phyloP scores from a whole-genome alignment of 225 moss, liverwort and hornwort genomes.

The Straminergon stramineum region DNA sequence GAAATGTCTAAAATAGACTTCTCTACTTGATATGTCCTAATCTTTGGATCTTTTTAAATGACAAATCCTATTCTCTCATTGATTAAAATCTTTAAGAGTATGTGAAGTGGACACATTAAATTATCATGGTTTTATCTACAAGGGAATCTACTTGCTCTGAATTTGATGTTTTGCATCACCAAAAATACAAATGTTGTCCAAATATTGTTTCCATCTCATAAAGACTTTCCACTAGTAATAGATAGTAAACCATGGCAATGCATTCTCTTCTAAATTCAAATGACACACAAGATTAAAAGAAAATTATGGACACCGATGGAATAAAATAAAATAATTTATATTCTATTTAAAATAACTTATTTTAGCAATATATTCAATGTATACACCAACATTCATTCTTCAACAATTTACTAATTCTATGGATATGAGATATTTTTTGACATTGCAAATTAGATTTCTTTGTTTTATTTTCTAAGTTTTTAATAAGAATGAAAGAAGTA shows the following conservation, averaged over 20 bases:
- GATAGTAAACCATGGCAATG: rapidly evolving
- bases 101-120: background rate
- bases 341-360: background rate
- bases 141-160: background rate
- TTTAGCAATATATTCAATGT: background rate
- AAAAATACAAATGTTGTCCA: background rate
- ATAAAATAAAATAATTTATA: background rate
- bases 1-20: background rate
- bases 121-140: background rate
- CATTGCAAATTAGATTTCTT: background rate
- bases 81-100: no score
- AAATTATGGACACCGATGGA: background rate
- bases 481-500: background rate
- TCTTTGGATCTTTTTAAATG: background rate
- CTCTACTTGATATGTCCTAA: rapidly evolving
- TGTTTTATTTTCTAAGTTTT: background rate
- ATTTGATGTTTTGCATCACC: background rate
- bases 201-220: background rate
- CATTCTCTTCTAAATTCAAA: background rate
- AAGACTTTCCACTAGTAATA: background rate
- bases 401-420: background rate
- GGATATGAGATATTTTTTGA: no score
- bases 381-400: background rate
- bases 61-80: no score
- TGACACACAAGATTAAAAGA: background rate